Conservation (phyloP, 345 rosid species). For the Moricandia arvensis region DNA sequence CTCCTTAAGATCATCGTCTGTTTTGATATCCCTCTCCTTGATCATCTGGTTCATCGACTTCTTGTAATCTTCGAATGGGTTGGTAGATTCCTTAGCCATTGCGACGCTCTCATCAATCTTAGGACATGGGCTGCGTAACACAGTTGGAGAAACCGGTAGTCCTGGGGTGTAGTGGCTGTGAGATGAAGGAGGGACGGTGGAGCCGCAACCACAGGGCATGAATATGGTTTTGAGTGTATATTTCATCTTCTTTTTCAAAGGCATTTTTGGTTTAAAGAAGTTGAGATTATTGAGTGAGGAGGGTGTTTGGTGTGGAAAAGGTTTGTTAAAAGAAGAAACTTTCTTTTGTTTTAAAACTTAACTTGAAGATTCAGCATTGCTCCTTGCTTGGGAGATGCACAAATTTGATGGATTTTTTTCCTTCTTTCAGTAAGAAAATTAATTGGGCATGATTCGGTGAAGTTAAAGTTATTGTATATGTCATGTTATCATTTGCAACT, state of each 20-base stretch:
- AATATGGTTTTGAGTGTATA: constrained; percentile 23
- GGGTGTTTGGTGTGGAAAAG: constrained; percentile 26
- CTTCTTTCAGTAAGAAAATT: background rate
- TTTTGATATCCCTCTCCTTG: constrained; percentile 26
- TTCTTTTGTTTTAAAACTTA: background rate
- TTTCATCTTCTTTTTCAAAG: constrained; percentile 21
- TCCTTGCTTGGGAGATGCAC: constrained; percentile 33
- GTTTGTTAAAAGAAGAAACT: constrained; percentile 16
- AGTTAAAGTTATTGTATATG: background rate
- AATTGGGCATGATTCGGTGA: constrained; percentile 15
- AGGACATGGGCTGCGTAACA: constrained; percentile 40
- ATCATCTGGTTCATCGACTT: constrained; percentile 38
- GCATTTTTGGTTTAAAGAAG: constrained; percentile 14
- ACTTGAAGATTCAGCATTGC: constrained; percentile 38
- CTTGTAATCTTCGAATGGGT: constrained; percentile 40
- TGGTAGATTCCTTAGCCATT: constrained; percentile 34
- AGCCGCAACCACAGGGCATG: constrained; percentile 24
- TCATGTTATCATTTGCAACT: constrained; percentile 14
- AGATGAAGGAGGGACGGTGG: constrained; percentile 3
- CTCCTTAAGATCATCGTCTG: constrained; percentile 39
- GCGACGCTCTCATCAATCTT: constrained; percentile 41
- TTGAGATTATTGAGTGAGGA: constrained; percentile 17
- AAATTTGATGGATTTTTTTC: constrained; percentile 30
- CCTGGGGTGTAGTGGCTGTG: constrained; percentile 26
- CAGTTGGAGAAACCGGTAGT: constrained; percentile 33